Conservation (phyloP, 306 rosid species). For the Ormosia emarginata region DNA sequence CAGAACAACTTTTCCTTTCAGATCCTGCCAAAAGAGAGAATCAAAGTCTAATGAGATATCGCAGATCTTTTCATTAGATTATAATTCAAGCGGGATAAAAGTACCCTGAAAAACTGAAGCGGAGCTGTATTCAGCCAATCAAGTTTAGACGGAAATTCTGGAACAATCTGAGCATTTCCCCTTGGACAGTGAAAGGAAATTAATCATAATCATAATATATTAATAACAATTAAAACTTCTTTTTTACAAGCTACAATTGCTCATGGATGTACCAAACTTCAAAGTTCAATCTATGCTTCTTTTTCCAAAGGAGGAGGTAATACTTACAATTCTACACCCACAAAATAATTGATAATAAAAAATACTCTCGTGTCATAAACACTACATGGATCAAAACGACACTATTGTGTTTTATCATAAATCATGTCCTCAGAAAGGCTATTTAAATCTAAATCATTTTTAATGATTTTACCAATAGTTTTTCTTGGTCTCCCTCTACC, state of each 20-base stretch:
- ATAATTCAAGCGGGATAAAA: constrained; percentile 25
- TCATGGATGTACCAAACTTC: constrained; percentile 1
- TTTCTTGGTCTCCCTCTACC: no score
- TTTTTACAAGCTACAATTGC: background rate
- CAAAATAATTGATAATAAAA: constrained; percentile 1
- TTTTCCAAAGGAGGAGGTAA: constrained; percentile 1
- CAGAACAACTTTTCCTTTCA: constrained; percentile 89
- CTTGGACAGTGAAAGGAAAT: constrained; percentile 46
- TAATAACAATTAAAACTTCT: constrained; percentile 1
- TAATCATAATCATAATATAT: constrained; percentile 21
- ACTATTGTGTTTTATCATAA: no score
- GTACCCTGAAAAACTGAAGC: constrained; percentile 79
- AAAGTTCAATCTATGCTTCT: background rate
- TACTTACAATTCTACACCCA: background rate
- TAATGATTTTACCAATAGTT: no score
- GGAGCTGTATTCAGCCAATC: constrained; percentile 96
- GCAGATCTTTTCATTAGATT: constrained; percentile 18
- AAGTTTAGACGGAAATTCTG: constrained; percentile 89
- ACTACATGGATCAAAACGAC: no score
- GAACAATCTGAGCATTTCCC: constrained; percentile 66
- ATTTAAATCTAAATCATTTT: no score
- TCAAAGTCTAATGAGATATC: constrained; percentile 4
- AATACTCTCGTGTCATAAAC: background rate
- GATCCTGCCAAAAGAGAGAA: constrained; percentile 60
- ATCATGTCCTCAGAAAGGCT: no score